Evolutionary conservation across 2,329 filamentous ascomycete genomes (phyloP).

Genomic region (Exophiala mesophila): DNA sequence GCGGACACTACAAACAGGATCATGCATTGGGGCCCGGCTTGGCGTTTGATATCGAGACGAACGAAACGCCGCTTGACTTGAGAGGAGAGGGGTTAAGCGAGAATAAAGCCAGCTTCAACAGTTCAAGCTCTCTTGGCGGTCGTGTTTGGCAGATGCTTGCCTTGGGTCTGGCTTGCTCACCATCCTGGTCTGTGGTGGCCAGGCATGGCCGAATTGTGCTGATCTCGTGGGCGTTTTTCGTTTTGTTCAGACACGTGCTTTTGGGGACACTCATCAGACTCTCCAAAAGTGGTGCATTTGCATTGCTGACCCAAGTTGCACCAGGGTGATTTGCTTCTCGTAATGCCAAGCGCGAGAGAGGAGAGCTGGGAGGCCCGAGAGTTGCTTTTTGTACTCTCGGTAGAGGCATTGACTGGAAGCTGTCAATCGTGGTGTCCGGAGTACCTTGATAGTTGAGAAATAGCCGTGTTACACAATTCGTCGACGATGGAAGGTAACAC

Average conservation of each 20-base stretch:
- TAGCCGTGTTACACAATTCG: conserved; percentile 12
- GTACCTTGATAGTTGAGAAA: not conserved
- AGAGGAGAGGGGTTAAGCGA: not conserved
- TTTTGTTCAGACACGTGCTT: too few species aligned
- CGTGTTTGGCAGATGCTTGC: conserved; percentile 5
- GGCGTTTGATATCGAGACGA: not conserved
- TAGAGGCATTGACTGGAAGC: not conserved
- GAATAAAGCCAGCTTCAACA: conserved; percentile 1
- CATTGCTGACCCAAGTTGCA: too few species aligned
- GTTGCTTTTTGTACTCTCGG: conserved; percentile 17
- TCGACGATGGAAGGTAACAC: conserved; percentile 12
- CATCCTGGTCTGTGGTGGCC: too few species aligned
- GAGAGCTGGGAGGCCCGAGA: conserved; percentile 2
- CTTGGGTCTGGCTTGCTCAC: too few species aligned
- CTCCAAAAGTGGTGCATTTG: too few species aligned
- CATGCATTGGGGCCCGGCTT: not conserved
- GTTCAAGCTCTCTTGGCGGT: conserved; percentile 6
- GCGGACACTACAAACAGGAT: too few species aligned
- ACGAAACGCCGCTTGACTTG: not conserved
- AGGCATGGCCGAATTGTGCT: too few species aligned
- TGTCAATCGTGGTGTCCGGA: too few species aligned
- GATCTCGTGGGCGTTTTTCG: too few species aligned
- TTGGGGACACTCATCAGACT: too few species aligned
- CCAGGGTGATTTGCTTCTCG: conserved; percentile 21
- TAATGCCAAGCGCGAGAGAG: conserved; percentile 23